A percentile compares a stretch with the other conserved stretches of the same genome.
phyloP scores from a whole-genome alignment of 371 early-diverging fungal species.

The Capillidium heterosporum region DNA sequence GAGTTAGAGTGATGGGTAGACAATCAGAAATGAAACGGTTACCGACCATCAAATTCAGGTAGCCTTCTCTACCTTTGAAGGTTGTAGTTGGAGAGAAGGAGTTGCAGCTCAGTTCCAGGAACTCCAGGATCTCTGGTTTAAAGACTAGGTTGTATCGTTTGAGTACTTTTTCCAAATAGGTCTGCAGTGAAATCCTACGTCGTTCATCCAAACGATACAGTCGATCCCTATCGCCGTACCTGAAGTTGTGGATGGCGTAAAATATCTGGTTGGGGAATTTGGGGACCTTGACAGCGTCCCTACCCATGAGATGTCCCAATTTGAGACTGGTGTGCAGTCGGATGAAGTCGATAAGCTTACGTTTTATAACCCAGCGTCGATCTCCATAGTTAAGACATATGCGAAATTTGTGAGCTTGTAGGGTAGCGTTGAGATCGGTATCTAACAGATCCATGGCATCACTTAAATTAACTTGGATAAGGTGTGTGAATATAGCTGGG shows the following conservation, averaged over 20 bases:
- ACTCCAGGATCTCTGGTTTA: conserved; percentile 57
- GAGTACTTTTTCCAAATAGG: conserved; percentile 35
- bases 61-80: conserved; percentile 75
- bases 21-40: not conserved
- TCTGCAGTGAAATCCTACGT: conserved; percentile 37
- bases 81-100: conserved; percentile 61
- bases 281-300: conserved; percentile 17
- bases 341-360: conserved; percentile 51
- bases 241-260: conserved; percentile 12
- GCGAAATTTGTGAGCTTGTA: conserved; percentile 22
- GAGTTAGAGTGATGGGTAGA: not conserved
- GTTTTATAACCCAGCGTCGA: conserved; percentile 53
- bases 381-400: conserved; percentile 64
- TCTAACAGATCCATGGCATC: too few species aligned
- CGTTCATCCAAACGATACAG: conserved; percentile 9
- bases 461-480: too few species aligned
- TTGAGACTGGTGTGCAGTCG: conserved; percentile 42
- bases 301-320: conserved; percentile 20
- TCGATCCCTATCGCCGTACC: conserved; percentile 1
- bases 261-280: conserved; percentile 27
- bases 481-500: too few species aligned
- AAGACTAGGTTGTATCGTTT: conserved; percentile 36
- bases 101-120: conserved; percentile 53
- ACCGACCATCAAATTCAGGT: conserved; percentile 21
- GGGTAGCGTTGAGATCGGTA: too few species aligned